These are phyloP conservation scores for Phyllosticta capitalensis DNA, from an alignment of 2,329 filamentous ascomycete species.

Conservation along the genomic window DNA sequence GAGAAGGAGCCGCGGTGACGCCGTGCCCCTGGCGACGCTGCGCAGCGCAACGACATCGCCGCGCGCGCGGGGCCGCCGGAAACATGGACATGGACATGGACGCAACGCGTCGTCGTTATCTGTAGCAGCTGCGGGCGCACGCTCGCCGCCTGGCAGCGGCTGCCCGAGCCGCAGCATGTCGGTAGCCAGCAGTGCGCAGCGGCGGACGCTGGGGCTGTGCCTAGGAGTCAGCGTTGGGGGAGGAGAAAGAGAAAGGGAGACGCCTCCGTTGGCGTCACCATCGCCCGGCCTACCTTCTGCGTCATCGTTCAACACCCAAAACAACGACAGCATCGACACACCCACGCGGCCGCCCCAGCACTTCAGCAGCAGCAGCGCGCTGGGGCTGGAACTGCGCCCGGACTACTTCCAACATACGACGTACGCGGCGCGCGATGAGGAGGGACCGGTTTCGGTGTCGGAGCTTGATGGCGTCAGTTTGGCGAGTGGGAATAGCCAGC, in stretches of 20 bases:
- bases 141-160: neutral
- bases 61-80: neutral
- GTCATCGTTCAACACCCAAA: conserved; percentile 8
- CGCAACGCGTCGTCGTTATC: neutral
- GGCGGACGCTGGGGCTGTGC: neutral
- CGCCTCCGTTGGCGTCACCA: neutral
- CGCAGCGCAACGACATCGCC: neutral
- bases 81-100: neutral
- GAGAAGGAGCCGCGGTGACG: neutral
- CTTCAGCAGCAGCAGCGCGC: neutral
- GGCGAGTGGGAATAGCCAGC: conserved; percentile 14
- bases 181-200: neutral
- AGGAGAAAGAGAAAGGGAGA: neutral
- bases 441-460: conserved; percentile 5
- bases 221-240: neutral
- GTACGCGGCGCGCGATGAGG: conserved; percentile 13
- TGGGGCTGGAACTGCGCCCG: conserved; percentile 16
- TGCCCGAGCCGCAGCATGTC: neutral
- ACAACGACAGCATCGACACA: neutral
- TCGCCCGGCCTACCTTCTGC: no score
- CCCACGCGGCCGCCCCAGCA: neutral
- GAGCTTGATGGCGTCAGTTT: conserved; percentile 15
- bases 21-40: neutral
- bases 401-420: conserved; percentile 15
- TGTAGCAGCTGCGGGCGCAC: neutral